Conservation (phyloP, 306 rosid species). For the Adenanthera pavonina region DNA sequence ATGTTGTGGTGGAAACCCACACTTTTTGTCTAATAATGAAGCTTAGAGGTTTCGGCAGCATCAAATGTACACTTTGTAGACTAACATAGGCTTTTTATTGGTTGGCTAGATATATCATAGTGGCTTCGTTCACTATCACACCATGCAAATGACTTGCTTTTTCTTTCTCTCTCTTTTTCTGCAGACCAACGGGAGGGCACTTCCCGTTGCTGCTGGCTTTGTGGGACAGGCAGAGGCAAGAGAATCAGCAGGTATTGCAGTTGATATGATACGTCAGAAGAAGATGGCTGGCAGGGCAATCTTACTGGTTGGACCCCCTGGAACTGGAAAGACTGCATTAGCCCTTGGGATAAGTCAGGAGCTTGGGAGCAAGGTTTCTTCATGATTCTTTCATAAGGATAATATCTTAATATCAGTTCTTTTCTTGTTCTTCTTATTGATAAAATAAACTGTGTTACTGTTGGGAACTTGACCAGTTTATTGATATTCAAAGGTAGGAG, state of each 20-base stretch:
- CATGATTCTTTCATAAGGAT: not conserved
- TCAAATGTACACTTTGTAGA: not conserved
- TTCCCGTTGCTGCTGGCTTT: constrained; percentile 85
- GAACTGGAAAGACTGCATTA: constrained; percentile 94
- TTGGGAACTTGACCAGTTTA: not conserved
- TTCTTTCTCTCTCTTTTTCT: not conserved
- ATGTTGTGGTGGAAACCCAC: not conserved
- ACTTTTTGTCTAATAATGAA: not conserved
- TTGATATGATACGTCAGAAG: constrained; percentile 95
- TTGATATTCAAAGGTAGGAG: not conserved
- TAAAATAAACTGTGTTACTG: not conserved
- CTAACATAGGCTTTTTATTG: not conserved
- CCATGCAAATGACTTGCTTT: constrained; percentile 12
- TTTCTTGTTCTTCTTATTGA: not conserved
- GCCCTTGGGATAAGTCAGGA: constrained; percentile 96
- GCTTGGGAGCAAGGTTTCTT: constrained; percentile 89
- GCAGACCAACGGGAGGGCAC: constrained; percentile 77
- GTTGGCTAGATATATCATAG: not conserved
- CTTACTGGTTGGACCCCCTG: constrained; percentile 96
- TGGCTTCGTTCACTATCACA: not conserved
- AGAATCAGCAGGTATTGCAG: constrained; percentile 91
- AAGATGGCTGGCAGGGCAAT: constrained; percentile 99
- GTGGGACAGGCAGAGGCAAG: constrained; percentile 97
- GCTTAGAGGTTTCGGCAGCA: not conserved
- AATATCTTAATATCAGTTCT: not conserved